Evolutionary conservation across 2,329 filamentous ascomycete genomes (phyloP).

Genomic region (Simplicillium sp.): DNA sequence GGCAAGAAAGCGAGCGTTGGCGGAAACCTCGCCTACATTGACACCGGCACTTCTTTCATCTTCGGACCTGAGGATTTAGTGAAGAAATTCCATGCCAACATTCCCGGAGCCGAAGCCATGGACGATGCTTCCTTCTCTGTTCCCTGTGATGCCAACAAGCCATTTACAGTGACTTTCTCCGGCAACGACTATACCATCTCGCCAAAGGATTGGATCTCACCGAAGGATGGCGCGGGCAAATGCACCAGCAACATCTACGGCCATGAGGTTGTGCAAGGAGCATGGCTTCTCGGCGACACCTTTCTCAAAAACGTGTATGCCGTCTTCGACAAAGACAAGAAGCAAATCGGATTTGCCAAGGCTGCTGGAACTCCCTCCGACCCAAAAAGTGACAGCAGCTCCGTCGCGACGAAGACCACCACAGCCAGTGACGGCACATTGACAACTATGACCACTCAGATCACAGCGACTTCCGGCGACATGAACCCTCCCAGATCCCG

Average conservation of each 20-base stretch:
- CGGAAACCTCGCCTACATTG: conserved; percentile 58
- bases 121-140: conserved; percentile 58
- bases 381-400: conserved; percentile 1
- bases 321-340: conserved; percentile 69
- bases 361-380: conserved; percentile 5
- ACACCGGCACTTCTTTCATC: conserved; percentile 75
- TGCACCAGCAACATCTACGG: conserved; percentile 70
- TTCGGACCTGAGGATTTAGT: conserved; percentile 63
- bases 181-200: conserved; percentile 58
- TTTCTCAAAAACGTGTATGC: conserved; percentile 88
- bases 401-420: not conserved
- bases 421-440: conserved; percentile 5
- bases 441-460: conserved; percentile 2
- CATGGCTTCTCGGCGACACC: conserved; percentile 77
- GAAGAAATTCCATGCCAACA: conserved; percentile 53
- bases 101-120: conserved; percentile 50
- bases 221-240: conserved; percentile 28
- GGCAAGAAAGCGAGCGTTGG: conserved; percentile 47
- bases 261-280: conserved; percentile 51
- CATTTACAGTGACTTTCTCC: conserved; percentile 58
- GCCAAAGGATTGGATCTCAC: conserved; percentile 60
- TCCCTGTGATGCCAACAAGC: conserved; percentile 58
- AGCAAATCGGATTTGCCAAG: conserved; percentile 32
- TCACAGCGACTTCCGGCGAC: not conserved
- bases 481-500: not conserved